Conservation (phyloP, 441 rosid genomes). For the Viola pubescens region DNA sequence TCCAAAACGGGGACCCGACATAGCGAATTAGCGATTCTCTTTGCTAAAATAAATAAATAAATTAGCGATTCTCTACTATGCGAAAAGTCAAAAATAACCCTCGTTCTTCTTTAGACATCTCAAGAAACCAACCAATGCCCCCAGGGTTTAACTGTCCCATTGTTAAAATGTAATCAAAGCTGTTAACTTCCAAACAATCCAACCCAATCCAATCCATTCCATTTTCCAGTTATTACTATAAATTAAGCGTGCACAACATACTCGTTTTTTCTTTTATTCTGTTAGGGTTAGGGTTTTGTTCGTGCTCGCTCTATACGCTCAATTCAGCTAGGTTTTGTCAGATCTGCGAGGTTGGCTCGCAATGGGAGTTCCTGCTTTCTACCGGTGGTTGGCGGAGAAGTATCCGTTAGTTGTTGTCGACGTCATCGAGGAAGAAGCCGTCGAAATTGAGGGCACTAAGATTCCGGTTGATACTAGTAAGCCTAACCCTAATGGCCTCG, state of each 20-base stretch:
- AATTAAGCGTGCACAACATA: background rate
- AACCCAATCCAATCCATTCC: too few relatives aligned
- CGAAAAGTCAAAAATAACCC: too few relatives aligned
- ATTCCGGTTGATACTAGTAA: conserved; percentile 78
- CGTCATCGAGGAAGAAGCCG: conserved; percentile 68
- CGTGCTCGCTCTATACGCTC: background rate
- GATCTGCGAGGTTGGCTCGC: conserved; percentile 5
- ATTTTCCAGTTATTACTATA: too few relatives aligned
- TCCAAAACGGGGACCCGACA: too few relatives aligned
- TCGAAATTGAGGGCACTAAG: conserved; percentile 57
- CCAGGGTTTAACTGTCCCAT: too few relatives aligned
- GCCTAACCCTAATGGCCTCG: conserved; percentile 68
- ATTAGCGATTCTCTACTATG: too few relatives aligned
- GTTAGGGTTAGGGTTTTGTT: conserved; percentile 13
- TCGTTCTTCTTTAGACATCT: too few relatives aligned
- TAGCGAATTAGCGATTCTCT: too few relatives aligned
- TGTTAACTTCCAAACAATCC: too few relatives aligned
- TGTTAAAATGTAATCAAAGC: too few relatives aligned
- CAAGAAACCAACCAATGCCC: too few relatives aligned
- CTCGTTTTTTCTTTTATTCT: background rate
- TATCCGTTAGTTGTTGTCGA: conserved; percentile 67
- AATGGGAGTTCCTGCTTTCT: conserved; percentile 89
- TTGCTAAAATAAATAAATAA: too few relatives aligned
- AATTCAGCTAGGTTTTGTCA: background rate
- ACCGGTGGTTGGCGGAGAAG: conserved; percentile 85